Percentiles rank a stretch among this genome's conserved stretches.
phyloP scores from a whole-genome alignment of 805 yeast genomes.

The Candida loeiensis region DNA sequence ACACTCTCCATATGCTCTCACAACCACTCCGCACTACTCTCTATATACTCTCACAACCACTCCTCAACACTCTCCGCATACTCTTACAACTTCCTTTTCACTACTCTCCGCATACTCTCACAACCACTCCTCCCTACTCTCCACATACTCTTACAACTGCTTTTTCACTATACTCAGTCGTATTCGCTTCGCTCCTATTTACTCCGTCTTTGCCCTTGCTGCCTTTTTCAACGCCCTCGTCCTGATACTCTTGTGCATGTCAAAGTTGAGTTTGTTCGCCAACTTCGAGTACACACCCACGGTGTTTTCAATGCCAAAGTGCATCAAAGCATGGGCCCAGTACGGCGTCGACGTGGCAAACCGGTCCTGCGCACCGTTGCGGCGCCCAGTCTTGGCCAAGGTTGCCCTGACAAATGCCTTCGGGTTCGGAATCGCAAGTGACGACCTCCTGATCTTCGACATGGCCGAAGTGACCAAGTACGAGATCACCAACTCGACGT shows the following conservation, averaged over 20 bases:
- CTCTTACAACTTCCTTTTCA: neutral
- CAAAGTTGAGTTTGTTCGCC: conserved; percentile 64
- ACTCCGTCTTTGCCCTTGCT: conserved; percentile 42
- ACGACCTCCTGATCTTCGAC: conserved; percentile 85
- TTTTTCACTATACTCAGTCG: conserved; percentile 9
- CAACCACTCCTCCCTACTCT: no score
- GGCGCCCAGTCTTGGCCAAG: conserved; percentile 68
- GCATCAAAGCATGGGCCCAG: conserved; percentile 92
- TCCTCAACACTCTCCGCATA: neutral
- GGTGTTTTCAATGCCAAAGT: conserved; percentile 71
- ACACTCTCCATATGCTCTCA: neutral
- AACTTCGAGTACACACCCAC: conserved; percentile 77
- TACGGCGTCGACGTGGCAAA: conserved; percentile 84
- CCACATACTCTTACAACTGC: neutral
- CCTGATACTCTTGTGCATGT: conserved; percentile 79
- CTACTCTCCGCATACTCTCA: no score
- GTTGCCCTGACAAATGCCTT: conserved; percentile 72
- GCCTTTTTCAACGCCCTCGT: conserved; percentile 77
- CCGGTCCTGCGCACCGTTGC: conserved; percentile 91
- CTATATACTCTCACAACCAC: no score
- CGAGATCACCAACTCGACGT: conserved; percentile 81
- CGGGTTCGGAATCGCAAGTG: conserved; percentile 77
- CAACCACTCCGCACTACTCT: neutral
- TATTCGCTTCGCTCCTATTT: no score
- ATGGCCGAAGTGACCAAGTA: conserved; percentile 92